A percentile compares a stretch with the other conserved stretches of the same genome.
These are phyloP conservation scores for Phytophthora melonis DNA, from an alignment of 352 stramenopile genomes.

Conservation along the genomic window DNA sequence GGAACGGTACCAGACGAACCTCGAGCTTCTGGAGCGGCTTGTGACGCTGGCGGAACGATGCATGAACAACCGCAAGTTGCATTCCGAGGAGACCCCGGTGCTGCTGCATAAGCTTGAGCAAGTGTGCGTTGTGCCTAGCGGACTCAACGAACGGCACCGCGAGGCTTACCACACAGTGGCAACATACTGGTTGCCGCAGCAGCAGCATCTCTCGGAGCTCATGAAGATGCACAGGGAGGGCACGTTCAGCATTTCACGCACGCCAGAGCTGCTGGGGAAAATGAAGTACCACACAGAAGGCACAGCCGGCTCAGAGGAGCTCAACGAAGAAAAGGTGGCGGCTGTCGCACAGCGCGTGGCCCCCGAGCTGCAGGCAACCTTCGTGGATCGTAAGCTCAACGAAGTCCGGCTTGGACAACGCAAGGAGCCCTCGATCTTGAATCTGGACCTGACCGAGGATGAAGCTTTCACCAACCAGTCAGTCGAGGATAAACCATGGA, in stretches of 20 bases:
- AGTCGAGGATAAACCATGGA: slow-evolving; percentile 48
- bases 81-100: slow-evolving; percentile 69
- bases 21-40: slow-evolving; percentile 58
- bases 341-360: slow-evolving; percentile 35
- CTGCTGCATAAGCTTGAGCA: slow-evolving; percentile 74
- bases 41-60: slow-evolving; percentile 65
- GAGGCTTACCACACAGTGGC: slow-evolving; percentile 77
- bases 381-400: slow-evolving; percentile 61
- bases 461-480: slow-evolving; percentile 30
- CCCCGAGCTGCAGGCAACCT: slow-evolving; percentile 45
- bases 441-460: slow-evolving; percentile 39
- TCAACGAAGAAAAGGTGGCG: slow-evolving; percentile 52
- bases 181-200: slow-evolving; percentile 66
- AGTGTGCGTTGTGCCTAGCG: slow-evolving; percentile 62
- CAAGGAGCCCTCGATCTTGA: slow-evolving; percentile 58
- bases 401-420: slow-evolving; percentile 70
- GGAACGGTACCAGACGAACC: slow-evolving; percentile 50
- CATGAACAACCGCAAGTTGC: slow-evolving; percentile 82
- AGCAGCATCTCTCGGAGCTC: slow-evolving; percentile 62
- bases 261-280: slow-evolving; percentile 64
- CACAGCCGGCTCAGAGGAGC: slow-evolving; percentile 52
- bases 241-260: slow-evolving; percentile 82
- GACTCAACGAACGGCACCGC: slow-evolving; percentile 49
- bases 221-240: slow-evolving; percentile 82
- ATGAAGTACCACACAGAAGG: slow-evolving; percentile 82